A percentile compares a stretch with the other conserved stretches of the same genome.
These are phyloP conservation scores for Aspergillus eucalypticola DNA, from an alignment of 2,329 filamentous ascomycete genomes.

Conservation along the genomic window DNA sequence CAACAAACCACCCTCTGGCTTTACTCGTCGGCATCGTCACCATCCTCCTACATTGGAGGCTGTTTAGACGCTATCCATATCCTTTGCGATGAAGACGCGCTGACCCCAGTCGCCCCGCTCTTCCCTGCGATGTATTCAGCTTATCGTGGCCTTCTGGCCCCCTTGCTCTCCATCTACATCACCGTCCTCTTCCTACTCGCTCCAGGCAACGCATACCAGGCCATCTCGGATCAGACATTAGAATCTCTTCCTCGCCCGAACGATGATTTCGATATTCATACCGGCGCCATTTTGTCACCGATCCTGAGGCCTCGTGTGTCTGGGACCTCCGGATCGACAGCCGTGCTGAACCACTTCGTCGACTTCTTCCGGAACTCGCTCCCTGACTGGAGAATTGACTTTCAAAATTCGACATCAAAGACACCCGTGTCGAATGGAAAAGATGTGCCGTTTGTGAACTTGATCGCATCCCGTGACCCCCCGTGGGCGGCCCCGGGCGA, in stretches of 20 bases:
- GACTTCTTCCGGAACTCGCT: slow-evolving; percentile 75
- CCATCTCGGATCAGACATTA: slow-evolving; percentile 74
- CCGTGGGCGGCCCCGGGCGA: slow-evolving; percentile 76
- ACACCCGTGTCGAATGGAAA: slow-evolving; percentile 73
- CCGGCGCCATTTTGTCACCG: slow-evolving; percentile 75
- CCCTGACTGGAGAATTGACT: slow-evolving; percentile 75
- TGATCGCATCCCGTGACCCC: slow-evolving; percentile 84
- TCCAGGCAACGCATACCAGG: slow-evolving; percentile 51
- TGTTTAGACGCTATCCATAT: neutral
- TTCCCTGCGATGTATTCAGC: slow-evolving; percentile 28
- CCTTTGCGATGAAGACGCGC: slow-evolving; percentile 3
- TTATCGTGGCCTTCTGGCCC: slow-evolving; percentile 30
- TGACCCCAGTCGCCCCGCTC: neutral
- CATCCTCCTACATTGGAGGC: neutral
- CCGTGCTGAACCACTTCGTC: slow-evolving; percentile 77
- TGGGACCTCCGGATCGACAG: slow-evolving; percentile 72
- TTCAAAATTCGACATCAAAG: slow-evolving; percentile 85
- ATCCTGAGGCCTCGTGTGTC: slow-evolving; percentile 87
- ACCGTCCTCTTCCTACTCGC: slow-evolving; percentile 26
- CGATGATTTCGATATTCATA: slow-evolving; percentile 74
- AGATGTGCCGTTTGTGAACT: slow-evolving; percentile 79
- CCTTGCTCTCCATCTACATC: slow-evolving; percentile 30
- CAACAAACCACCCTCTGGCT: neutral
- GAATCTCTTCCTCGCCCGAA: slow-evolving; percentile 69
- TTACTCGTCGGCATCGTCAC: neutral